Conservation (phyloP, 768 basidiomycete species). For the Collybia sp. region DNA sequence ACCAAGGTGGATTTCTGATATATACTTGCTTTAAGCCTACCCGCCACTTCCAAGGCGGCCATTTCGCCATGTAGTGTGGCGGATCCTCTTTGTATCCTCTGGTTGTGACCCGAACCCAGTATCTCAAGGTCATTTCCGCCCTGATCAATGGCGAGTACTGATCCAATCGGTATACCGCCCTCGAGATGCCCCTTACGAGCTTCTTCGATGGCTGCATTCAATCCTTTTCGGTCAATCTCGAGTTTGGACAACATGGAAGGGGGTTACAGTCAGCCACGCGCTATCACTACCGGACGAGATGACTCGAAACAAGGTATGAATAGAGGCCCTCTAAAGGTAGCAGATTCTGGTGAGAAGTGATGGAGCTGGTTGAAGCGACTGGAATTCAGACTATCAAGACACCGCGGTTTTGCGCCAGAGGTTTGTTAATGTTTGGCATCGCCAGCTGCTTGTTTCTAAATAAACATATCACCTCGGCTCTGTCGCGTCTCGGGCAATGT, state of each 20-base stretch:
- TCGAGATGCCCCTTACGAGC: conserved; percentile 42
- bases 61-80: conserved; percentile 33
- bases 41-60: conserved; percentile 43
- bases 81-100: conserved; percentile 28
- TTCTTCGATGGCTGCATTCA: conserved; percentile 23
- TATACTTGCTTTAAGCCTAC: conserved; percentile 36
- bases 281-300: too few relatives aligned
- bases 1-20: conserved; percentile 22
- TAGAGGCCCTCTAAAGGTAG: too few relatives aligned
- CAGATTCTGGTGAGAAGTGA: too few relatives aligned
- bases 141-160: conserved; percentile 30
- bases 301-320: too few relatives aligned
- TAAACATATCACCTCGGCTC: background rate
- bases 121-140: conserved; percentile 10
- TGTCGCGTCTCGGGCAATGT: background rate
- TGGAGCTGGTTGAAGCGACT: too few relatives aligned
- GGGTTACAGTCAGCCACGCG: too few relatives aligned
- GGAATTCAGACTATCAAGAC: too few relatives aligned
- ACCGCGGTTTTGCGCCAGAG: too few relatives aligned
- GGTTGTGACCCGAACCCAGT: conserved; percentile 29
- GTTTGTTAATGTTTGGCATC: too few relatives aligned
- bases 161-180: conserved; percentile 64
- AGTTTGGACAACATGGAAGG: background rate
- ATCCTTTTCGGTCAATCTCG: conserved; percentile 10
- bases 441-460: background rate